These are phyloP conservation scores for Blastobotrys chiropterorum DNA, from an alignment of 805 yeast genomes.

Conservation along the genomic window DNA sequence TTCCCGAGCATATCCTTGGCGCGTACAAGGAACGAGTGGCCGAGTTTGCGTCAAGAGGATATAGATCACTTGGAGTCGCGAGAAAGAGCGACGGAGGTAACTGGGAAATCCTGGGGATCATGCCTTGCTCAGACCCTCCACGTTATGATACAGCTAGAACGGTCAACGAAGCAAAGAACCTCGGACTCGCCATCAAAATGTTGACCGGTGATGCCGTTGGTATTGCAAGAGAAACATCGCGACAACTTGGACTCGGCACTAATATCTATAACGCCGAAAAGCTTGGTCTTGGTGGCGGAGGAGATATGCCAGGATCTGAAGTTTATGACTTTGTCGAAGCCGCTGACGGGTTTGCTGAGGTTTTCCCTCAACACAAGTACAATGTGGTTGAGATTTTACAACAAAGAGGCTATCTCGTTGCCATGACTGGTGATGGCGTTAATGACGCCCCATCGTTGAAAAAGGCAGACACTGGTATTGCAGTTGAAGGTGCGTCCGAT, in stretches of 20 bases:
- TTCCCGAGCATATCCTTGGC: constrained; percentile 88
- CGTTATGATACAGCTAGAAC: constrained; percentile 97
- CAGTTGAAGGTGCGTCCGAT: constrained; percentile 47
- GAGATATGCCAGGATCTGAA: constrained; percentile 60
- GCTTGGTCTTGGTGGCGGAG: constrained; percentile 79
- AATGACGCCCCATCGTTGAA: constrained; percentile 63
- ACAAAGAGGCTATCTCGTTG: constrained; percentile 58
- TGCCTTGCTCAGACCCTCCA: constrained; percentile 99
- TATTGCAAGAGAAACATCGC: constrained; percentile 96
- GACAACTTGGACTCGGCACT: constrained; percentile 95
- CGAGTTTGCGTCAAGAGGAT: constrained; percentile 96
- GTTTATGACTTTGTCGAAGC: constrained; percentile 67
- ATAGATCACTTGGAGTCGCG: constrained; percentile 97
- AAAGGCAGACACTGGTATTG: constrained; percentile 86
- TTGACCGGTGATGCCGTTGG: constrained; percentile 99
- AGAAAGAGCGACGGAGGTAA: constrained; percentile 98
- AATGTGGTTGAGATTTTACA: constrained; percentile 61
- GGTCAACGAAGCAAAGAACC: constrained; percentile 80
- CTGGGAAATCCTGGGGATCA: constrained; percentile 96
- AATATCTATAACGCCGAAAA: constrained; percentile 96
- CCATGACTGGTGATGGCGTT: constrained; percentile 69
- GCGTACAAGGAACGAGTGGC: constrained; percentile 96
- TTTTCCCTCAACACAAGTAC: constrained; percentile 63
- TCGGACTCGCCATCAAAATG: constrained; percentile 96
- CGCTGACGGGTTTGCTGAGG: constrained; percentile 90